Conservation (phyloP, 768 basidiomycete species). For the Amanita subjunquillea region DNA sequence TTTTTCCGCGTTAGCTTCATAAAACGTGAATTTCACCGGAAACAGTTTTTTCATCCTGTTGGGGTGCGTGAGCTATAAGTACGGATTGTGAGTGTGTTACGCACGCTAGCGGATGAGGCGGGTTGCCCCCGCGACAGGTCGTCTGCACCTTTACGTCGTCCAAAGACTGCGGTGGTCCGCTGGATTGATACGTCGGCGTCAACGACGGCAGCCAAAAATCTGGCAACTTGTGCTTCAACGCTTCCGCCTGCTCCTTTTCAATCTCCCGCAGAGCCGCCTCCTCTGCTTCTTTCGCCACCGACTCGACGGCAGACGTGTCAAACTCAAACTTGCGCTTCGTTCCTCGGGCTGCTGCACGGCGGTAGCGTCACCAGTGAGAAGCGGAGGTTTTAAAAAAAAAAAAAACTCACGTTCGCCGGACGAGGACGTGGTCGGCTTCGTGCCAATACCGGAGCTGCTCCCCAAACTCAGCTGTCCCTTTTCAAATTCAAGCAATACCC, state of each 20-base stretch:
- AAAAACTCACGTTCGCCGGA: constrained; percentile 15
- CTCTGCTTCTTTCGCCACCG: constrained; percentile 71
- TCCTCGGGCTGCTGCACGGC: constrained; percentile 32
- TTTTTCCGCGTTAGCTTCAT: constrained; percentile 19
- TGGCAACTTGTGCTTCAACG: constrained; percentile 80
- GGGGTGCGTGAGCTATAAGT: constrained; percentile 1
- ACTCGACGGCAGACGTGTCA: constrained; percentile 60
- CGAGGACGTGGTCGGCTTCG: constrained; percentile 23
- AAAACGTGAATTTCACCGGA: constrained; percentile 70
- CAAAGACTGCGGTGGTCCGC: constrained; percentile 51
- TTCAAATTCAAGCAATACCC: constrained; percentile 87
- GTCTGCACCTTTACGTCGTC: constrained; percentile 82
- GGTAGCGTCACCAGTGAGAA: not conserved
- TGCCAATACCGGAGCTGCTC: constrained; percentile 20
- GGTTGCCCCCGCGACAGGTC: constrained; percentile 74
- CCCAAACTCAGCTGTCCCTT: constrained; percentile 71
- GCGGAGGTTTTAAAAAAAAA: not conserved
- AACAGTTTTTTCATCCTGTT: constrained; percentile 73
- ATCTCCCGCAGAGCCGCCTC: constrained; percentile 78
- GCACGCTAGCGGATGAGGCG: constrained; percentile 69
- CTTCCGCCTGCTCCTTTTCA: constrained; percentile 77
- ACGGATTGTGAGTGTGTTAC: constrained; percentile 17
- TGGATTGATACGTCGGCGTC: constrained; percentile 70
- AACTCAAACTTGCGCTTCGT: constrained; percentile 85
- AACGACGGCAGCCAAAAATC: constrained; percentile 97